A percentile compares a stretch with the other conserved stretches of the same genome.
Evolutionary conservation across 2,329 filamentous ascomycete species (phyloP).

Genomic region (Calonectria pauciramosa): DNA sequence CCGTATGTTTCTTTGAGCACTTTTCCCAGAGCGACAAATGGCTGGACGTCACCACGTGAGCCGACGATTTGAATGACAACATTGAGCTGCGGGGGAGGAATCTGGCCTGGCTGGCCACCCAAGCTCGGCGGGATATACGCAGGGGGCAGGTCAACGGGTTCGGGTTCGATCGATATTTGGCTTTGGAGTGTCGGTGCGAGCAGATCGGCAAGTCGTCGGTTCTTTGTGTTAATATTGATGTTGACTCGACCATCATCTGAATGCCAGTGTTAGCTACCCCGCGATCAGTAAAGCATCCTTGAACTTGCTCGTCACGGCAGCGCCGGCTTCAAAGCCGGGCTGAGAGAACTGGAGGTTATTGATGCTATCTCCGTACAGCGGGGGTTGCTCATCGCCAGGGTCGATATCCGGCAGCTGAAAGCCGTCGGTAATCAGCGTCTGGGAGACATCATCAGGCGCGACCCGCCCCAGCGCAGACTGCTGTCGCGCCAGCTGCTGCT

Average conservation of each 20-base stretch:
- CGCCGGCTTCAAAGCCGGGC: constrained; percentile 73
- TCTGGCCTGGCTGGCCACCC: constrained; percentile 72
- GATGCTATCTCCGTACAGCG: constrained; percentile 71
- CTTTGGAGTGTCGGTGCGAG: constrained; percentile 74
- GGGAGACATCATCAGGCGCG: constrained; percentile 33
- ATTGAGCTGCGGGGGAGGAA: constrained; percentile 72
- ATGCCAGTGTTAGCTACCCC: constrained; percentile 31
- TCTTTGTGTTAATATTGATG: constrained; percentile 83
- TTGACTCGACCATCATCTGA: constrained; percentile 82
- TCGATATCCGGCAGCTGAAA: constrained; percentile 59
- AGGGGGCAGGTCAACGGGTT: constrained; percentile 66
- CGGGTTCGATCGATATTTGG: constrained; percentile 65
- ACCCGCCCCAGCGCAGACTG: constrained; percentile 33
- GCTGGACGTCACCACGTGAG: constrained; percentile 81
- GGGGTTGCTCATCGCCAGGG: constrained; percentile 60
- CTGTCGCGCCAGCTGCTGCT: constrained; percentile 42
- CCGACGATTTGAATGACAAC: constrained; percentile 83
- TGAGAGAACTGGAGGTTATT: constrained; percentile 72
- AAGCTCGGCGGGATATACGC: constrained; percentile 81
- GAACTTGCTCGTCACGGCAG: constrained; percentile 66
- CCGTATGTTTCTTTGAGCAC: constrained; percentile 74
- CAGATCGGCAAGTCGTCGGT: constrained; percentile 74
- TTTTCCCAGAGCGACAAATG: constrained; percentile 79
- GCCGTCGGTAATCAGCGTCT: constrained; percentile 54
- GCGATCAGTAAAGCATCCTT: not conserved